Evolutionary conservation across 139 green algal species (phyloP).

Genomic region (Nannochloris sp.): DNA sequence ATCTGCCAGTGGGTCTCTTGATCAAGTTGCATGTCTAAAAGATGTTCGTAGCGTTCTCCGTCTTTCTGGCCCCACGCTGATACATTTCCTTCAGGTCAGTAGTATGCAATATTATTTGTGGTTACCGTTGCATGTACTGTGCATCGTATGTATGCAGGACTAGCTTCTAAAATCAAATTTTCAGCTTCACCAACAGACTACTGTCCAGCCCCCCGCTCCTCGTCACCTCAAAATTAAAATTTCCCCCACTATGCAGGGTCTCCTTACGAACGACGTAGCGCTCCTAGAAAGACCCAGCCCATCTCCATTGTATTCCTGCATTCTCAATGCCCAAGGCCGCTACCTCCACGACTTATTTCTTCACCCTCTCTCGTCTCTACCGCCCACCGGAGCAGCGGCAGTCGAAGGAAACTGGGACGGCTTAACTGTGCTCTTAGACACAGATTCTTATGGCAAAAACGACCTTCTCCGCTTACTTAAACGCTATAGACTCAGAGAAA

Average conservation of each 20-base stretch:
- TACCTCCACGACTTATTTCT: conserved; percentile 68
- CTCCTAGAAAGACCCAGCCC: conserved; percentile 17
- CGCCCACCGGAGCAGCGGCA: no score
- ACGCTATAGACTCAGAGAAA: conserved; percentile 65
- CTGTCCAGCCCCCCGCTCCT: no score
- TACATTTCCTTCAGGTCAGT: conserved; percentile 47
- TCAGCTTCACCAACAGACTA: no score
- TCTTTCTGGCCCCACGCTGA: conserved; percentile 20
- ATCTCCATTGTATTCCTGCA: conserved; percentile 42
- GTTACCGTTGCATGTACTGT: background rate
- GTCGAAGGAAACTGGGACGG: conserved; percentile 1
- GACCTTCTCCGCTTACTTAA: conserved; percentile 39
- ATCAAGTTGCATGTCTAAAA: conserved; percentile 1
- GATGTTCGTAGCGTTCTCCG: conserved; percentile 25
- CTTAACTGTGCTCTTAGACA: conserved; percentile 45
- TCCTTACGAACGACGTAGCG: conserved; percentile 59
- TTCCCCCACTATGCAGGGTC: conserved; percentile 30
- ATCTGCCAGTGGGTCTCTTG: background rate
- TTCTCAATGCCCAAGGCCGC: conserved; percentile 70
- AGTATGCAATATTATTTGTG: background rate
- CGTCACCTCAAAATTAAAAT: no score
- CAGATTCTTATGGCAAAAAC: conserved; percentile 24
- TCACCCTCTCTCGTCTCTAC: no score
- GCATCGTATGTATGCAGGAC: background rate
- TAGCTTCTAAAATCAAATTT: no score